Evolutionary conservation across 306 rosid genomes (phyloP).

Genomic region (Prunus persica): DNA sequence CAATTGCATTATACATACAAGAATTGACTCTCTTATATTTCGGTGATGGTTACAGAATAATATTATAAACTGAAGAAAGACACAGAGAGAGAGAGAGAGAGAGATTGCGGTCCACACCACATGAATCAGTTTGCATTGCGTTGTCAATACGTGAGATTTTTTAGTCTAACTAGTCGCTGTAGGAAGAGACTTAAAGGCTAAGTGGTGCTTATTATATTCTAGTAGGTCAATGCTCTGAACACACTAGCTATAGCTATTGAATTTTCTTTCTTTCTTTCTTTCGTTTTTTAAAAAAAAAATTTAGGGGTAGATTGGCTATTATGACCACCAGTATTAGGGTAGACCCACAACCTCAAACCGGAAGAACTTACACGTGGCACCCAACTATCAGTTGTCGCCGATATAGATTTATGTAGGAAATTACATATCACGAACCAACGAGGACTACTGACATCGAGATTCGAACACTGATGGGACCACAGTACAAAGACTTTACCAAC

Average conservation of each 20-base stretch:
- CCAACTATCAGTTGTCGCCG: accelerated
- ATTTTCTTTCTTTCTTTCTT: background rate
- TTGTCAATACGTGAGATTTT: background rate
- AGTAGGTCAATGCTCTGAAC: constrained; percentile 1
- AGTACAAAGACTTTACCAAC: too few relatives aligned
- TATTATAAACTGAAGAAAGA: background rate
- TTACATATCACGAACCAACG: too few relatives aligned
- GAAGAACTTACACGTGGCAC: too few relatives aligned
- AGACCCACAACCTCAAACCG: too few relatives aligned
- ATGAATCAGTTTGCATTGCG: background rate
- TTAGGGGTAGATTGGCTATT: too few relatives aligned
- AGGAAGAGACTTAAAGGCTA: constrained; percentile 3
- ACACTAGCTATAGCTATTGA: background rate
- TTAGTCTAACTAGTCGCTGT: background rate
- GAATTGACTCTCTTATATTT: background rate
- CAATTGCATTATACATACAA: background rate
- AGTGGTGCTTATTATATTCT: constrained; percentile 1
- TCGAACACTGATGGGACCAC: too few relatives aligned
- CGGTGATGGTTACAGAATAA: too few relatives aligned
- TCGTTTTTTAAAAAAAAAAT: accelerated
- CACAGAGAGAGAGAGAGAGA: background rate
- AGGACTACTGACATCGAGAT: accelerated
- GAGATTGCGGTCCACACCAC: background rate
- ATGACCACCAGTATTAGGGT: accelerated
- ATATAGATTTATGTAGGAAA: too few relatives aligned